Conservation (phyloP, 2,329 filamentous ascomycete species). For the Cordyceps tenuipes region DNA sequence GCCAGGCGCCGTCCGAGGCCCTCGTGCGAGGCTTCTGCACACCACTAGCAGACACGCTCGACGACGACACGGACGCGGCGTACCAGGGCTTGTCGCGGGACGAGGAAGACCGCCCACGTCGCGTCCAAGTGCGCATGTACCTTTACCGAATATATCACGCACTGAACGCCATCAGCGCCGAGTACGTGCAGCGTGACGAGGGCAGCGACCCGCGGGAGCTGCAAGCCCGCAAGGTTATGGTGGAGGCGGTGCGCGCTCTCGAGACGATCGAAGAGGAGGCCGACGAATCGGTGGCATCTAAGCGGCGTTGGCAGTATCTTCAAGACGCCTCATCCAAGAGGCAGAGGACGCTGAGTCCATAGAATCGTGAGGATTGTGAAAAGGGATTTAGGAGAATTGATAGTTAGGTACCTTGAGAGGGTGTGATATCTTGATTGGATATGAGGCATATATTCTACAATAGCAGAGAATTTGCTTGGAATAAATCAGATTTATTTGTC, state of each 20-base stretch:
- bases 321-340: conserved; percentile 39
- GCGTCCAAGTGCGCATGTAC: conserved; percentile 38
- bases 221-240: conserved; percentile 42
- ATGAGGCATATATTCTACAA: neutral
- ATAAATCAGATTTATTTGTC: conserved; percentile 7
- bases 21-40: conserved; percentile 41
- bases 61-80: neutral
- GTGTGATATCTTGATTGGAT: neutral
- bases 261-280: conserved; percentile 31
- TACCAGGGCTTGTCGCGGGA: conserved; percentile 29
- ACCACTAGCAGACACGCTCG: conserved; percentile 12
- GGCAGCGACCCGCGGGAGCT: conserved; percentile 44
- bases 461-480: neutral
- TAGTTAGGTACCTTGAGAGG: neutral
- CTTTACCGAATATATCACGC: conserved; percentile 53
- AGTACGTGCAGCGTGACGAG: conserved; percentile 44
- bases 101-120: conserved; percentile 16
- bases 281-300: conserved; percentile 17
- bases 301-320: conserved; percentile 28
- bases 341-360: conserved; percentile 17
- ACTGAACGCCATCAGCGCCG: conserved; percentile 41
- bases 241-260: conserved; percentile 37
- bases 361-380: neutral
- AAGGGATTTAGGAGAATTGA: neutral
- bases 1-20: conserved; percentile 32